A percentile compares a stretch with the other conserved stretches of the same genome.
Evolutionary conservation across 768 basidiomycete genomes (phyloP).

Genomic region (Suillus subalutaceus): DNA sequence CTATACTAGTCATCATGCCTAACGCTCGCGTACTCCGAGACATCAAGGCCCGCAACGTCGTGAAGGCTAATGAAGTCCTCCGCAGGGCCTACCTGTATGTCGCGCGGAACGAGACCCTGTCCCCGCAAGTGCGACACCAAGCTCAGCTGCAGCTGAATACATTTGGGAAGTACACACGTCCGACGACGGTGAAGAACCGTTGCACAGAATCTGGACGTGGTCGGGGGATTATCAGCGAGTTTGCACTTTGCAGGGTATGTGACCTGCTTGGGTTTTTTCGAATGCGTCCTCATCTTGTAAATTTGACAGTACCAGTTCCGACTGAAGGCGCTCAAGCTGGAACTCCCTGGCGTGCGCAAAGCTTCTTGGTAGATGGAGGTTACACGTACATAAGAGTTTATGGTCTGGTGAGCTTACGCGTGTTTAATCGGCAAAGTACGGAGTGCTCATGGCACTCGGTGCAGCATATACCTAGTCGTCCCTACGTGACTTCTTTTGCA

Average conservation of each 20-base stretch:
- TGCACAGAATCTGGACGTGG: constrained; percentile 86
- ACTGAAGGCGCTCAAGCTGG: constrained; percentile 76
- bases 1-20: constrained; percentile 31
- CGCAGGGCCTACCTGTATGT: constrained; percentile 92
- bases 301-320: constrained; percentile 85
- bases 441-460: neutral
- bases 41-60: constrained; percentile 74
- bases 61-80: constrained; percentile 75
- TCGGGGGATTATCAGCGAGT: constrained; percentile 87
- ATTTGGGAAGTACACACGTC: constrained; percentile 79
- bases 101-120: constrained; percentile 88
- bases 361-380: constrained; percentile 75
- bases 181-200: constrained; percentile 88
- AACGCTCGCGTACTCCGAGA: constrained; percentile 69
- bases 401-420: neutral
- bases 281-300: neutral
- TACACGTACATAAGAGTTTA: neutral
- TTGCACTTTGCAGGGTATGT: constrained; percentile 79
- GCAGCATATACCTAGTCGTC: neutral
- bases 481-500: neutral
- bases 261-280: neutral
- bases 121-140: constrained; percentile 87
- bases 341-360: constrained; percentile 86
- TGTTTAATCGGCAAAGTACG: neutral
- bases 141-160: constrained; percentile 93